Evolutionary conservation across 1,284 basidiomycete genomes (phyloP), one percentile per base, ranked within the genome.

Genomic region (Malassezia japonica): DNA sequence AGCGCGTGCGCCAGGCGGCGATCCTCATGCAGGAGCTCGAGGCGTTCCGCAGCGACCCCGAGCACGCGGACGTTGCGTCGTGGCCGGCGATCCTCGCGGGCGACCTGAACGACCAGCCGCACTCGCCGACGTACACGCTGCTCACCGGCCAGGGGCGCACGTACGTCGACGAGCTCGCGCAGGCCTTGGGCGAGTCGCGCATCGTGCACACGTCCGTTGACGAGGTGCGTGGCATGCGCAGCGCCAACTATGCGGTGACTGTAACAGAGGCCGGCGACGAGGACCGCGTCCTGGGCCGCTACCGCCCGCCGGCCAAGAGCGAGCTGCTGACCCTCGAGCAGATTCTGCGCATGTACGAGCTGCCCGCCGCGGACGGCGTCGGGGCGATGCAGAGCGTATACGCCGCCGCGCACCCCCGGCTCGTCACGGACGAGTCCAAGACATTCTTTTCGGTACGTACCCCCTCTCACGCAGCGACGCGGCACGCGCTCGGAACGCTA

Each of bases 21-120:
- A 64, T 79, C 32, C 73, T 95, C 1, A 67, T 85, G 23, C 81
- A 85, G 27, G 83, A 84, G 62, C 78, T 83, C 8, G 57, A 75
- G 29, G 75, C 73, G 34, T 87, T 86, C 65, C 79, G 61, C 23
- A 24, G 8, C 6, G 38, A 40, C 15, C 33, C 80, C 57, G 28
- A 34, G 5, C 39, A 57, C 12, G 50, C 47, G 25, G 66, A 67
- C 1, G 76, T 76, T 51, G 65, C 72, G 4, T 54, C 76, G 37
- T 91, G 86, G 85, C 84, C 88, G 0, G 82, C 83, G 52, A 76
- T 94, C 50, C 75, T 95, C 31, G 82, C 85, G 0, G 91, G 91
- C 59, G 92, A 96, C 73, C 89, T 96, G 75, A 96, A 96, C 74
- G 89, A 89, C 47, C 77, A 83, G 31, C 92, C 92, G 0, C 80